Base-by-base conservation (phyloP, 2,329 filamentous ascomycete species). In the Leptographium lundbergii region DNA sequence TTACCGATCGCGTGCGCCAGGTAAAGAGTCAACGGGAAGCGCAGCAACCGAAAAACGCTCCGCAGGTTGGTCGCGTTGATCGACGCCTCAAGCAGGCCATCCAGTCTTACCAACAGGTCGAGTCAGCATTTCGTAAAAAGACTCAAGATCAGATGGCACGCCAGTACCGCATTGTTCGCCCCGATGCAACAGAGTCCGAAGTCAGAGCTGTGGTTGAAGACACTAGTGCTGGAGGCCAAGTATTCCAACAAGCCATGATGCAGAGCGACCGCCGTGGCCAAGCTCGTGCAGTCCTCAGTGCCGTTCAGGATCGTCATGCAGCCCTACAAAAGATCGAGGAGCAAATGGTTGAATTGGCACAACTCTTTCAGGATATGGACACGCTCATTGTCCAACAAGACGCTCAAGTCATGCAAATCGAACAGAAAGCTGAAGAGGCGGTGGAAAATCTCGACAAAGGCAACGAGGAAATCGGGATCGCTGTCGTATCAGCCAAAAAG, bases 261-360 rank as follows among this genome's bases (percentile, higher is more conserved):
- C 83, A 86, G 74, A 88, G 84, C 70, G 87, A 87, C 73, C 86
- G 89, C 68, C 84, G 85, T 69, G 89, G 90, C 56, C 88, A 95
- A 72, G 89, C 90, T 50, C 85, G 87, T 64, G 83, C 85, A 45
- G 89, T 90, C 42, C 79, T 95, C 59, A 82, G 81, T 65, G 89
- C 89, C 64, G 90, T 95, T 42, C 82, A 87, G 71, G 84, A 88
- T 68, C 87, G 94, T 65, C 91, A 96, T 71, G 84, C 84, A 57
- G 91, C 89, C 50, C 88, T 99, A 65, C 83, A 91, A 73, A 92
- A 95, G 79, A 96, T 97, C 68, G 91, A 96, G 76, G 79, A 82
- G 69, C 88, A 95, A 70, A 88, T 97, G 81, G 84, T 89, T 13
- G 88, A 96, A 73, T 78, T 99, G 59, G 84, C 88, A 6, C 84